Evolutionary conservation across 2,329 filamentous ascomycete genomes (phyloP).

Genomic region (Dryadomyces quercus-mongolicae): DNA sequence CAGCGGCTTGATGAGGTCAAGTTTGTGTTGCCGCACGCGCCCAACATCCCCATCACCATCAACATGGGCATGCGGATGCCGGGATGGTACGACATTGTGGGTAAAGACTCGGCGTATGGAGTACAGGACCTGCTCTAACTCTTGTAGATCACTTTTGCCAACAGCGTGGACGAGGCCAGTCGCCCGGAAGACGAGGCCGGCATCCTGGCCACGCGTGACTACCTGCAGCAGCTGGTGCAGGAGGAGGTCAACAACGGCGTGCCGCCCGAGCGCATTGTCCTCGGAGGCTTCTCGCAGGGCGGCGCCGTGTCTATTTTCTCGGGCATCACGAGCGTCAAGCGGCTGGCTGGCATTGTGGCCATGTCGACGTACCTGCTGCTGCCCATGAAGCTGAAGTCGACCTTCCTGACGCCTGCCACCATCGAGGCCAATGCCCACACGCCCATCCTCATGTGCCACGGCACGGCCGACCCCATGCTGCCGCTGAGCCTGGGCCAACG

Average conservation of each 20-base stretch:
- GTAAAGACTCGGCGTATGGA: no score
- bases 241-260: conserved; percentile 73
- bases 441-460: conserved; percentile 81
- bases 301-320: conserved; percentile 72
- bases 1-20: conserved; percentile 78
- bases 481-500: conserved; percentile 53
- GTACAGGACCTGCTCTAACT: no score
- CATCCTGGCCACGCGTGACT: conserved; percentile 59
- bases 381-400: conserved; percentile 27
- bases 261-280: conserved; percentile 66
- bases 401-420: conserved; percentile 22
- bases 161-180: conserved; percentile 12
- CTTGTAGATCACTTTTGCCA: conserved; percentile 14
- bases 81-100: conserved; percentile 74
- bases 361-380: conserved; percentile 74
- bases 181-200: conserved; percentile 48
- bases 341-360: conserved; percentile 79
- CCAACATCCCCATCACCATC: conserved; percentile 68
- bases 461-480: conserved; percentile 65
- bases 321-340: conserved; percentile 58
- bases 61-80: conserved; percentile 66
- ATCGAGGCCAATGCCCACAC: conserved; percentile 53
- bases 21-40: conserved; percentile 89
- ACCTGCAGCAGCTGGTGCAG: conserved; percentile 70
- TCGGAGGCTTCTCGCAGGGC: conserved; percentile 80